Evolutionary conservation across 225 moss, liverwort and hornwort genomes (phyloP), one percentile per base, ranked within the genome.

Genomic region (Pleurozium schreberi): DNA sequence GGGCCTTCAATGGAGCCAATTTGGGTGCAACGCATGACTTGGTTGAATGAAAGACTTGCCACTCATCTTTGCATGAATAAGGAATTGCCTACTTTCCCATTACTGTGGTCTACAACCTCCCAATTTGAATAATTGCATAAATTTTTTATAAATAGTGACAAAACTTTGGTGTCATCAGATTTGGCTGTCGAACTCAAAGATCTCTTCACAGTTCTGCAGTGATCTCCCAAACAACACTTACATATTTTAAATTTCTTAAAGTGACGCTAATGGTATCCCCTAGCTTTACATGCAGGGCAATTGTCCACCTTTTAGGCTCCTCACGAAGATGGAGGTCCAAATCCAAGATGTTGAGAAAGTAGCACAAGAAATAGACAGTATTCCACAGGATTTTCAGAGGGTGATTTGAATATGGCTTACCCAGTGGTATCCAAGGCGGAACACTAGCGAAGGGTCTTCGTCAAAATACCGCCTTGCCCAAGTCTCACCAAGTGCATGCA

Each of bases 351-450:
- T 65, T 75, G 52, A 36, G 75, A 52, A 47, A 78, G 57, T 69
- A 76, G 62, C 52, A 38, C 18, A 34, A 22, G 7, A 66, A 79
- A 67, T 38, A 83, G 57, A 88, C n/a, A 67, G 7, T 43, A 84
- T 31, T 70, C 25, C 42, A 36, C 16, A 78, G 13, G 40, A 59
- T 57, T 40, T 52, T 65, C 67, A 49, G 25, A 42, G 49, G 49
- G 22, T 53, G 50, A 82, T 71, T 57, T 59, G 69, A 74, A 87
- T 45, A 73, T 68, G 40, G 61, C 90, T 75, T 80, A 86, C 97
- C 96, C 91, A 92, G 91, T 98, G 98, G 88, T 97, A 98, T 82
- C 97, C 97, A 57, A 96, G 89, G n/a, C 97, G 96, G 82, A 97
- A 95, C 30, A 91, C 91, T 36, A 96, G 90, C 11, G 93, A 89